These are phyloP conservation scores for Mycena vulgaris DNA, from an alignment of 768 basidiomycete genomes.

Conservation along the genomic window DNA sequence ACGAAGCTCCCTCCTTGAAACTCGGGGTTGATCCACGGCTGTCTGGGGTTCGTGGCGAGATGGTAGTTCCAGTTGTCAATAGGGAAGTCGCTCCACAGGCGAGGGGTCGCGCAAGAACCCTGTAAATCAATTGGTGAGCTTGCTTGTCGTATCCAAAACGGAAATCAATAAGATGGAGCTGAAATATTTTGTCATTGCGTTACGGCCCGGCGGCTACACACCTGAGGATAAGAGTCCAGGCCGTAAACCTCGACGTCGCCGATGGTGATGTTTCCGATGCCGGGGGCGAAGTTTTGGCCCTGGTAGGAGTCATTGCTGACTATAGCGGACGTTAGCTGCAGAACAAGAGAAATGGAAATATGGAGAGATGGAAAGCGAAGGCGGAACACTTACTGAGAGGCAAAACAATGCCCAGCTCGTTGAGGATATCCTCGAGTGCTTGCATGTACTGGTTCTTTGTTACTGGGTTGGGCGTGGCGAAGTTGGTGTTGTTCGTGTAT, in stretches of 20 bases:
- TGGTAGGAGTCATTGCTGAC: constrained; percentile 32
- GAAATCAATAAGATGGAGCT: background rate
- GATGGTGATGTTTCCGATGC: constrained; percentile 15
- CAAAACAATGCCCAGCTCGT: constrained; percentile 29
- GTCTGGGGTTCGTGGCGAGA: constrained; percentile 26
- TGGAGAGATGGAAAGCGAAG: constrained; percentile 7
- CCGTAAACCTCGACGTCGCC: constrained; percentile 31
- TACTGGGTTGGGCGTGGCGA: constrained; percentile 31
- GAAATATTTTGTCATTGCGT: background rate
- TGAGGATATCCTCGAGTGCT: constrained; percentile 30
- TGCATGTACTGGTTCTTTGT: constrained; percentile 34
- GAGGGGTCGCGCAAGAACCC: constrained; percentile 33
- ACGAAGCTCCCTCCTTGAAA: constrained; percentile 34
- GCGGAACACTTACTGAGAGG: constrained; percentile 24
- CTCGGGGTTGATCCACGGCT: constrained; percentile 27
- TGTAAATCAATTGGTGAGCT: background rate
- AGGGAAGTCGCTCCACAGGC: constrained; percentile 30
- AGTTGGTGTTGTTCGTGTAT: constrained; percentile 32
- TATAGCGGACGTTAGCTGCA: constrained; percentile 11
- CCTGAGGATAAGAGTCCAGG: constrained; percentile 30
- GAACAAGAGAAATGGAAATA: constrained; percentile 4
- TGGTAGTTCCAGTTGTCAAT: constrained; percentile 33
- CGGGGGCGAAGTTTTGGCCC: constrained; percentile 29
- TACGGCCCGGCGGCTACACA: background rate
- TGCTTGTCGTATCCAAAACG: background rate